Evolutionary conservation across 306 rosid genomes (phyloP).

Genomic region (Quercus ilex): DNA sequence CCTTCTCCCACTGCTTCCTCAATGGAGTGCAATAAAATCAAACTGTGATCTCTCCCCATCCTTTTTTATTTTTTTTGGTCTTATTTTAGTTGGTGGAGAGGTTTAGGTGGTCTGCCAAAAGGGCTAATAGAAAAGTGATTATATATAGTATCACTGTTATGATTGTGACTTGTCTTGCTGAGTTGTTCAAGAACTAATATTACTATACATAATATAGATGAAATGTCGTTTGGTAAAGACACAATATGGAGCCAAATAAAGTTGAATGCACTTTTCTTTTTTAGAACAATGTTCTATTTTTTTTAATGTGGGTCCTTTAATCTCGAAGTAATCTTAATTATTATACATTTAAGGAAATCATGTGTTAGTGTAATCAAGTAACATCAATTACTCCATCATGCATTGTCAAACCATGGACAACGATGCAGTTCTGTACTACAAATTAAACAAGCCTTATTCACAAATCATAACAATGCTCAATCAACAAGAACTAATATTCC

Average conservation of each 20-base stretch:
- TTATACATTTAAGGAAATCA: neutral
- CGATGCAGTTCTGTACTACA: slow-evolving; percentile 11
- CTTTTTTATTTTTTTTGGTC: neutral
- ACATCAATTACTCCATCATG: slow-evolving; percentile 21
- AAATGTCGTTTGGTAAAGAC: slow-evolving; percentile 17
- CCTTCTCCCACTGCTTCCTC: slow-evolving; percentile 44
- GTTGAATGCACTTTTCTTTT: neutral
- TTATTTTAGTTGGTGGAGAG: neutral
- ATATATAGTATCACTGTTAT: neutral
- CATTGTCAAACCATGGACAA: slow-evolving; percentile 15
- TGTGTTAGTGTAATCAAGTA: neutral
- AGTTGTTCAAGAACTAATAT: neutral
- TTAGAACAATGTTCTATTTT: neutral
- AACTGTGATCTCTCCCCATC: neutral
- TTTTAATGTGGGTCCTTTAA: neutral
- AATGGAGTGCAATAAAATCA: neutral
- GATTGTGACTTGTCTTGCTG: slow-evolving; percentile 2
- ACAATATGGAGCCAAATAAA: neutral
- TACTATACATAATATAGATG: neutral
- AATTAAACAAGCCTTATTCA: slow-evolving; percentile 21
- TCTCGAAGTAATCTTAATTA: neutral
- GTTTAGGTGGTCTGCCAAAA: neutral
- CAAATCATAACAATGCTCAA: neutral
- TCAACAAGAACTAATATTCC: neutral
- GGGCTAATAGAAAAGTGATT: neutral